Evolutionary conservation across 768 basidiomycete species (phyloP), one percentile per base, ranked within the genome.

Genomic region (Mycena rosella): DNA sequence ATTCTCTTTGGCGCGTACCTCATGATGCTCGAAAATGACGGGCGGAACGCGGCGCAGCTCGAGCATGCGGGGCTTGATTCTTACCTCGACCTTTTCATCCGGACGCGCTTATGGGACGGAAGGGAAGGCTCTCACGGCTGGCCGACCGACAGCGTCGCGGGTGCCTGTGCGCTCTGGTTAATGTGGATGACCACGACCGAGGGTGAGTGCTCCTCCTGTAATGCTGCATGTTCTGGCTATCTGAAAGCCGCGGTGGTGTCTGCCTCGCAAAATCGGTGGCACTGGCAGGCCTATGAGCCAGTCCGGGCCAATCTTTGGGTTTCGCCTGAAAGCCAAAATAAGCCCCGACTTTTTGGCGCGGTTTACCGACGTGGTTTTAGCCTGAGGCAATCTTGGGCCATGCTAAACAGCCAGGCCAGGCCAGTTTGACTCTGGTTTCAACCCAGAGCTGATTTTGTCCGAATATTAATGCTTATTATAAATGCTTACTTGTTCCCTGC

Each of bases 21-120:
- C 47, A 85, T 93, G 82, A 75, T 90, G 75, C 77, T 86, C 5
- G 91, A 92, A 68, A 88, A 90, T 77, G 91, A 92, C 76, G 90
- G 89, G 36, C 84, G 84, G 74, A 93, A 93, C 74, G 81, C 82
- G 38, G 78, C 71, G 5, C 89, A 89, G 76, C 85, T 92, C 53
- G 80, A 85, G 62, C 79, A 77, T 26, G 90, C 87, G 0, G 83
- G 85, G 5, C 79, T 89, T 4, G 81, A 82, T 40, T 67, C 66
- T 6, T 88, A 86, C 47, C 80, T 87, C 11, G 82, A 85, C 52
- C 22, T 60, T 2, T 87, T 83, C 62, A 74, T 89, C 38, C 81
- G 81, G 34, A 73, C 73, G n/a, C 82, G 83, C 9, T 79, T 90
- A 29, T 86, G 86, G 80, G 80, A 84, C 36, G 69, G 74, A 27